Base-by-base conservation (phyloP, 148 eudicot genomes). In the Chenopodium formosanum region DNA sequence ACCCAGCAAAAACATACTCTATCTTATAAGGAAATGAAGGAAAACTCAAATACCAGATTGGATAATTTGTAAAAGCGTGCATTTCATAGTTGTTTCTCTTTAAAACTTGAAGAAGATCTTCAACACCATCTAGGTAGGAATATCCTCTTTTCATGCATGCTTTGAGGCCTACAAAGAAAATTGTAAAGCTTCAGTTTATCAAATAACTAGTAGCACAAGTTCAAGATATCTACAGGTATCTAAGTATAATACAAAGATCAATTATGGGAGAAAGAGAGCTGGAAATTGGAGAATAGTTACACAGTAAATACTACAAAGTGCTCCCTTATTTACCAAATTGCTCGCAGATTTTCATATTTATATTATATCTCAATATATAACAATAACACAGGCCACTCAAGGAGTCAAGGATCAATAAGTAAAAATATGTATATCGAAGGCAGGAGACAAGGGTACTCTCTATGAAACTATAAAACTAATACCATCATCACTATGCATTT, bases 31-130 rank as follows among this genome's bases (percentile, higher is more conserved):
- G 31, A 32, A 67, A 22, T 47, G 20, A 20, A 29, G 19, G 67
- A 76, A 75, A 64, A 80, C 20, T 62, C 73, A 73, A 72, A 77
- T 89, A 93, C 98, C 98, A 95, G 84, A 87, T 78, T 32, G 97
- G 97, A 84, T 95, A 95, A 87, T 95, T 95, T 72, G 97, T 93
- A 78, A 88, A 88, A 80, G 98, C 91, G 74, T 95, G 98, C 84
- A 95, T 92, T 88, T 95, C 98, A 75, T 92, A 95, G 89, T 89
- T 88, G 85, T 85, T 91, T 83, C 81, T 84, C 81, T 92, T 93
- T 31, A 95, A 83, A 82, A 80, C 82, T 70, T 65, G 23, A 70
- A 95, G 94, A 77, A 93, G 84, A 80, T 80, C 89, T 86, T 95
- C 94, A 69, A 92, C 85, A 27, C 98, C 97, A 76, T 91, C 87